phyloP scores from a whole-genome alignment of 2,329 filamentous ascomycete genomes.

The Ascochyta lentis region DNA sequence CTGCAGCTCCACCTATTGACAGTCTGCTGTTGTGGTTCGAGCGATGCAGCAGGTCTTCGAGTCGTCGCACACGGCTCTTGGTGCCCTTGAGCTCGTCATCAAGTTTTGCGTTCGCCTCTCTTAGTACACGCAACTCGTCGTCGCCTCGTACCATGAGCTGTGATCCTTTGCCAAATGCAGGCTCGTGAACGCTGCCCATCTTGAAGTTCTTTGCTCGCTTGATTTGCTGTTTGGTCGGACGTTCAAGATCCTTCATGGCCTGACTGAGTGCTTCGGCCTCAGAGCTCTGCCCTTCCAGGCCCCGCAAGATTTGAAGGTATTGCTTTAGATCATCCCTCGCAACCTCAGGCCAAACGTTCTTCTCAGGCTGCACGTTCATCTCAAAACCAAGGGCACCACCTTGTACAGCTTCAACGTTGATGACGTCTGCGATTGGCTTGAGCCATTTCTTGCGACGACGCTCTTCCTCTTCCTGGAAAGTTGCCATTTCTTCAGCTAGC shows the following conservation, averaged over 20 bases:
- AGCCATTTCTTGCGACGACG: constrained; percentile 90
- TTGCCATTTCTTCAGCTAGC: constrained; percentile 88
- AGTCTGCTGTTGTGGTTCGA: constrained; percentile 68
- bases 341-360: constrained; percentile 80
- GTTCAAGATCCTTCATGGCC: constrained; percentile 78
- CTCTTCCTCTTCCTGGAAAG: constrained; percentile 90
- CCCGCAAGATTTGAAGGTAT: constrained; percentile 71
- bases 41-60: constrained; percentile 91
- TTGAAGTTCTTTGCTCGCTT: constrained; percentile 93
- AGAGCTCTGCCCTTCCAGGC: constrained; percentile 68
- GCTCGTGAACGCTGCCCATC: constrained; percentile 92
- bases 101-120: constrained; percentile 63
- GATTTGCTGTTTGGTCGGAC: constrained; percentile 83
- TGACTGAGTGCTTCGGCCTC: constrained; percentile 76
- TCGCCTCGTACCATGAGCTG: constrained; percentile 80
- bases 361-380: constrained; percentile 81
- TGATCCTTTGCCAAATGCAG: constrained; percentile 84
- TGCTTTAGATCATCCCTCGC: constrained; percentile 77
- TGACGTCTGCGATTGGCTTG: constrained; percentile 79
- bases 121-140: constrained; percentile 70
- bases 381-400: constrained; percentile 78
- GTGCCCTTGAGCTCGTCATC: constrained; percentile 76
- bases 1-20: constrained; percentile 59
- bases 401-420: constrained; percentile 70
- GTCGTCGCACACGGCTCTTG: constrained; percentile 86